phyloP scores from a whole-genome alignment of 768 basidiomycete genomes.

The Boletus tylopilopsis region DNA sequence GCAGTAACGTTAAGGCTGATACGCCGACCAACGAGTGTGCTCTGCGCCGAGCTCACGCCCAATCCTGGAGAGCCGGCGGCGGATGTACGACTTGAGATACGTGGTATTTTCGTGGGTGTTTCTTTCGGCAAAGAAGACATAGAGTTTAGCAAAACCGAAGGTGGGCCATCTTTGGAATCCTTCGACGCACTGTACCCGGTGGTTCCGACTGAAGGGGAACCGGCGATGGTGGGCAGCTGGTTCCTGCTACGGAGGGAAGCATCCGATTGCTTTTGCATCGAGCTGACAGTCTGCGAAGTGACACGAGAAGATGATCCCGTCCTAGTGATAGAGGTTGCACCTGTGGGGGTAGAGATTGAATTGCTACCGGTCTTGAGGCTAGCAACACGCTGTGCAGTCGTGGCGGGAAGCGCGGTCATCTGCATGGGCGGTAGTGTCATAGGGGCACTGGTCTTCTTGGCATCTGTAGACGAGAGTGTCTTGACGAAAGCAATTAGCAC shows the following conservation, averaged over 20 bases:
- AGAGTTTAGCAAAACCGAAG: slow-evolving; percentile 51
- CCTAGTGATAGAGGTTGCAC: slow-evolving; percentile 38
- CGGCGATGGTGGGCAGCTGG: slow-evolving; percentile 87
- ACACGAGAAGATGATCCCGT: slow-evolving; percentile 53
- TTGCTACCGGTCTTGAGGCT: slow-evolving; percentile 60
- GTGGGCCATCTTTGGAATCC: slow-evolving; percentile 54
- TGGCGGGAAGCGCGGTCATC: slow-evolving; percentile 76
- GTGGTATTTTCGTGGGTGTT: slow-evolving; percentile 90
- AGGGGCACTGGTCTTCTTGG: slow-evolving; percentile 67
- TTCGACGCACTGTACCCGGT: slow-evolving; percentile 48
- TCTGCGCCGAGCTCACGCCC: slow-evolving; percentile 52
- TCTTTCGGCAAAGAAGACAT: slow-evolving; percentile 61
- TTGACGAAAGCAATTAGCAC: slow-evolving; percentile 30
- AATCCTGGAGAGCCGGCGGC: slow-evolving; percentile 69
- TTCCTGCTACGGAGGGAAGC: slow-evolving; percentile 71
- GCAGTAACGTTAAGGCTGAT: slow-evolving; percentile 59
- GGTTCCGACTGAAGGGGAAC: slow-evolving; percentile 84
- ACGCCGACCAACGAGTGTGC: slow-evolving; percentile 52
- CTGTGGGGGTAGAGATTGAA: slow-evolving; percentile 41
- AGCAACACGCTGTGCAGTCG: slow-evolving; percentile 82
- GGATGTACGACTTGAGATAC: slow-evolving; percentile 83
- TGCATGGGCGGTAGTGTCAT: slow-evolving; percentile 87
- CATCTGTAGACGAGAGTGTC: slow-evolving; percentile 83
- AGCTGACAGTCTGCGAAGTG: slow-evolving; percentile 81
- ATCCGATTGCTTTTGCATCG: slow-evolving; percentile 86